These are phyloP conservation scores for Candida anutae DNA, from an alignment of 1,139 yeast genomes.

Conservation along the genomic window DNA sequence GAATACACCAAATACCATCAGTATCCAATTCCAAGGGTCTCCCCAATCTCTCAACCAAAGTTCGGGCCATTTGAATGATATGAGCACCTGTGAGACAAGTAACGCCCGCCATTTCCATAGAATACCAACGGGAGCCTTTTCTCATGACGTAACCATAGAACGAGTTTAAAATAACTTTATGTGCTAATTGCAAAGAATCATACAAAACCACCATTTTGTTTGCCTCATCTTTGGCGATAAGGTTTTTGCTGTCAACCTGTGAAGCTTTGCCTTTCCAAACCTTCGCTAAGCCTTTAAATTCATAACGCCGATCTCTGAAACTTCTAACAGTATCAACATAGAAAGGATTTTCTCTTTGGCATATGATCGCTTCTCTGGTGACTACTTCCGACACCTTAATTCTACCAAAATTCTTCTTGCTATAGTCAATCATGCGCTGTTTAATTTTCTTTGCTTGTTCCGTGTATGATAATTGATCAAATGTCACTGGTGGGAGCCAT, in stretches of 20 bases:
- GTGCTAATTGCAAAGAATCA: constrained; percentile 94
- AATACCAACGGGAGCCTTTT: constrained; percentile 98
- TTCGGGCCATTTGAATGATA: constrained; percentile 93
- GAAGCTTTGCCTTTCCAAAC: constrained; percentile 84
- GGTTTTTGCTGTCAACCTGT: constrained; percentile 44
- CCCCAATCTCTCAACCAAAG: constrained; percentile 89
- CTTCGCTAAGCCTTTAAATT: constrained; percentile 88
- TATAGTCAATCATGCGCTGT: constrained; percentile 77
- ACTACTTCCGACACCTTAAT: constrained; percentile 76
- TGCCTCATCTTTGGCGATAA: constrained; percentile 69
- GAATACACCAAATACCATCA: constrained; percentile 99
- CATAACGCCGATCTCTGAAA: constrained; percentile 94
- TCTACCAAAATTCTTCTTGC: constrained; percentile 77
- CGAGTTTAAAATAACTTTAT: constrained; percentile 92
- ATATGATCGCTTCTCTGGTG: constrained; percentile 87
- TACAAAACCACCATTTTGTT: constrained; percentile 88
- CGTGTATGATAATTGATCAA: constrained; percentile 65
- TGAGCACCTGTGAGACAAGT: constrained; percentile 98
- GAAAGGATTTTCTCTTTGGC: constrained; percentile 97
- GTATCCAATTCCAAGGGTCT: constrained; percentile 95
- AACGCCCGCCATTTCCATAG: constrained; percentile 99
- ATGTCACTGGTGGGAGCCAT: constrained; percentile 49
- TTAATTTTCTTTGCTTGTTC: constrained; percentile 76
- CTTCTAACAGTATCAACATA: constrained; percentile 91
- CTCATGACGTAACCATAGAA: constrained; percentile 99